phyloP scores from a whole-genome alignment of 306 rosid species.

The Sesbania bispinosa region DNA sequence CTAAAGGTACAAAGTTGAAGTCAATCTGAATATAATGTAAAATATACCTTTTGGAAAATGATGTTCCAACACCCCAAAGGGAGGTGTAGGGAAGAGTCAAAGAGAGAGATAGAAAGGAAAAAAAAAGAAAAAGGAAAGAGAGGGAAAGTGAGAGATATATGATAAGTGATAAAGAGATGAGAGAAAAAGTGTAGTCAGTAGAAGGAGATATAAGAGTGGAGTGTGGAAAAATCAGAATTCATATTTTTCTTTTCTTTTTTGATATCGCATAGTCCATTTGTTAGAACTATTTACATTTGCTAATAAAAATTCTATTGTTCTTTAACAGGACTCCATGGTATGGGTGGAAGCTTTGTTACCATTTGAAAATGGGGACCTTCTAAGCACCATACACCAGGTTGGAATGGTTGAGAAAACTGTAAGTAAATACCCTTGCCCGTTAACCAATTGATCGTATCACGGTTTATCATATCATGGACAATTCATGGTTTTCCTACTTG shows the following conservation, averaged over 20 bases:
- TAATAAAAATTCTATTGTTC: neutral
- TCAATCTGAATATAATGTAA: neutral
- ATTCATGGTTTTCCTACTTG: neutral
- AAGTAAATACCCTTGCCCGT: conserved; percentile 35
- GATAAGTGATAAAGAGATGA: too few relatives aligned
- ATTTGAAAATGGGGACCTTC: conserved; percentile 89
- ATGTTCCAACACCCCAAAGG: too few relatives aligned
- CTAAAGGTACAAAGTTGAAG: conserved; percentile 58
- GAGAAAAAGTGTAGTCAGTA: too few relatives aligned
- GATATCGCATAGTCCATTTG: conserved; percentile 2
- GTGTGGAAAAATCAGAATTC: too few relatives aligned
- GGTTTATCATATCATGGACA: neutral
- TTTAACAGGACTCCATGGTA: conserved; percentile 78
- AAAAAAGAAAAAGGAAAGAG: too few relatives aligned
- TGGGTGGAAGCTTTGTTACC: conserved; percentile 98
- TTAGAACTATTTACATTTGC: conserved; percentile 7
- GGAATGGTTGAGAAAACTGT: conserved; percentile 96
- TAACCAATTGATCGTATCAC: conserved; percentile 11
- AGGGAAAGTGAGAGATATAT: too few relatives aligned
- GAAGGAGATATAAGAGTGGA: too few relatives aligned
- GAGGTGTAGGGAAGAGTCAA: too few relatives aligned
- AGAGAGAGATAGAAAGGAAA: too few relatives aligned
- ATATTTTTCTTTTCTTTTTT: neutral
- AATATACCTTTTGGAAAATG: neutral
- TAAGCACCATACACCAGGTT: conserved; percentile 84